Conservation (phyloP, 345 rosid genomes). For the Psidium guajava region DNA sequence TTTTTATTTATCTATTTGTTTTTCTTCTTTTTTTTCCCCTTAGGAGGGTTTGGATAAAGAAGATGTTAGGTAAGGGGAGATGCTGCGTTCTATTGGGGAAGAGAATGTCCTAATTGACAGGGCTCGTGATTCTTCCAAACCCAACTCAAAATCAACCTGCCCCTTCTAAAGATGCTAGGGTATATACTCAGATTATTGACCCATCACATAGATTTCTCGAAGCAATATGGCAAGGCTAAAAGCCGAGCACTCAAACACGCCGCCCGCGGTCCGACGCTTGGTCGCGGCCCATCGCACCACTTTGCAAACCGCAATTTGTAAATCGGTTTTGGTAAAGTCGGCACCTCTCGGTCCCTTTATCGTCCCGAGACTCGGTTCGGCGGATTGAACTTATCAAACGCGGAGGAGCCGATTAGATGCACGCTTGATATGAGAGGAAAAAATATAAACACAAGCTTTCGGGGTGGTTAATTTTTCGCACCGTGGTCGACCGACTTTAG, state of each 20-base stretch:
- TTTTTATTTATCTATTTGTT: neutral
- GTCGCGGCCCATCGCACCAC: neutral
- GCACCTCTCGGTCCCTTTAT: neutral
- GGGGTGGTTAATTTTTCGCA: neutral
- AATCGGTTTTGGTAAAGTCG: neutral
- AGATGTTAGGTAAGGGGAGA: neutral
- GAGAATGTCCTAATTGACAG: neutral
- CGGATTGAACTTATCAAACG: neutral
- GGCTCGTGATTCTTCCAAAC: neutral
- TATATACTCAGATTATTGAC: neutral
- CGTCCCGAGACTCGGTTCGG: neutral
- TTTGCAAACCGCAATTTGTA: neutral
- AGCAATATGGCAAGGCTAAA: neutral
- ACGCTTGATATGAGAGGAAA: neutral
- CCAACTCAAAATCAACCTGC: neutral
- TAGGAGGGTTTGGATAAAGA: neutral
- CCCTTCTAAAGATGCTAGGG: neutral
- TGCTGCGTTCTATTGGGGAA: neutral
- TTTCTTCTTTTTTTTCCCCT: neutral
- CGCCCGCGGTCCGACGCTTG: no score
- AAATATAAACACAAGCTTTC: neutral
- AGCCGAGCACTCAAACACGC: neutral
- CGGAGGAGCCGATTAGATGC: neutral
- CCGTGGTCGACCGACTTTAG: neutral
- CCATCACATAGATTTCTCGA: neutral